A percentile compares a stretch with the other conserved stretches of the same genome.
phyloP scores from a whole-genome alignment of 495 filamentous ascomycete species.

The Penicillium lividum region DNA sequence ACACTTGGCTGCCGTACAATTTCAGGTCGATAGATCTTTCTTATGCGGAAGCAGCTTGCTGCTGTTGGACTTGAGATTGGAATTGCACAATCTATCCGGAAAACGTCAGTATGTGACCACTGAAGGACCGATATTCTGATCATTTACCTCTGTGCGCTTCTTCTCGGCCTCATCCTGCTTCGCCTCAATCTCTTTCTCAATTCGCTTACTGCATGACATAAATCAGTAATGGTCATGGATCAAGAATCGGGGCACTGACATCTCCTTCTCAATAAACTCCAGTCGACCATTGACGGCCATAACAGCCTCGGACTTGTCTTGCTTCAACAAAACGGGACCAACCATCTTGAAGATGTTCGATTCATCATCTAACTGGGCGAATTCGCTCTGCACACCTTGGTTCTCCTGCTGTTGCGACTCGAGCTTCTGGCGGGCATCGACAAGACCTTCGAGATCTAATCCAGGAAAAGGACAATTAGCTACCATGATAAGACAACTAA shows the following conservation, averaged over 20 bases:
- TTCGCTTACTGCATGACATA: constrained; percentile 62
- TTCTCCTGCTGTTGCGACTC: constrained; percentile 96
- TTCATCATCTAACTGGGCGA: constrained; percentile 70
- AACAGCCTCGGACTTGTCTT: constrained; percentile 83
- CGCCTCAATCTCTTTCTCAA: constrained; percentile 78
- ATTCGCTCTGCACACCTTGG: constrained; percentile 87
- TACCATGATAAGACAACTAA: background rate
- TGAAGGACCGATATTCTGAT: background rate
- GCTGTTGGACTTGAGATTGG: constrained; percentile 45
- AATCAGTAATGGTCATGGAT: constrained; percentile 12
- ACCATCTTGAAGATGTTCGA: constrained; percentile 94
- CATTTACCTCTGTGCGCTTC: constrained; percentile 68
- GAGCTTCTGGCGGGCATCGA: constrained; percentile 86
- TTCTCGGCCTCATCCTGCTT: constrained; percentile 79
- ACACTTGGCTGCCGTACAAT: background rate
- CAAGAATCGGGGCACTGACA: constrained; percentile 57
- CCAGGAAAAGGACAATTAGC: constrained; percentile 14
- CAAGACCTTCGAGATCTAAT: constrained; percentile 71
- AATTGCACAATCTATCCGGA: constrained; percentile 44
- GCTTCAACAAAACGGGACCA: constrained; percentile 90
- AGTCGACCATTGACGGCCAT: constrained; percentile 87
- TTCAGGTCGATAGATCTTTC: background rate
- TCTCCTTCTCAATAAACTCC: constrained; percentile 91
- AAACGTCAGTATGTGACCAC: constrained; percentile 19
- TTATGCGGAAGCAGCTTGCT: constrained; percentile 41